Evolutionary conservation across 179 eudicot species (phyloP), one percentile per base, ranked within the genome.

Genomic region (Silene noctiflora): DNA sequence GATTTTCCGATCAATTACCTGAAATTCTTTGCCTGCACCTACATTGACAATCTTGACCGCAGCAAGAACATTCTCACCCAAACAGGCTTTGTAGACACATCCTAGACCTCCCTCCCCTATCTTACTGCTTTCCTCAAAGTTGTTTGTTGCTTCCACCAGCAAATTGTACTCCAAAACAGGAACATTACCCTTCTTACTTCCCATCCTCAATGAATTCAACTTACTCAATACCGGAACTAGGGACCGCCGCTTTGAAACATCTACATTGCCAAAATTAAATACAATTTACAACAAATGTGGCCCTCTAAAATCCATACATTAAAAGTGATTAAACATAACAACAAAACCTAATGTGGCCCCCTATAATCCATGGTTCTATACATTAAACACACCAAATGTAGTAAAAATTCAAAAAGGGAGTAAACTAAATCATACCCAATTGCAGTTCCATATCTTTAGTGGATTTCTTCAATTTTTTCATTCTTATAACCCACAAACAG

Each of bases 1-100:
- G 56, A 27, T 35, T 17, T 42, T 21, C 76, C 5, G 21, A 67
- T 62, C 17, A 13, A 21, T 25, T 55, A 79, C 81, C 78, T 78
- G 79, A 70, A 79, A 81, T 59, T 82, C 69, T 58, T 64, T 74
- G 24, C 73, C 72, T 31, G 39, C 25, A 46, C 83, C 81, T n/a
- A 55, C 78, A 64, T 85, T 78, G 39, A 91, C 35, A 77, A 80
- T 87, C 80, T 91, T 91, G 60, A 92, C 91, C 31, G 91, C 88
- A 4, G 87, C 97, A 78, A 80, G 59, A 6, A 80, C 75, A 22
- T 82, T 77, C 61, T 87, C 88, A 59, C 74, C 77, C 71, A 91
- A 84, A 14, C 81, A 85, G 35, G 95, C 98, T 75, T 83, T 91
- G 81, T 84, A 93, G 46, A 91, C 87, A 67, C 82, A 73, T 0